phyloP scores from a whole-genome alignment of 1,284 basidiomycete species.

The Chalciporus piperatoides region DNA sequence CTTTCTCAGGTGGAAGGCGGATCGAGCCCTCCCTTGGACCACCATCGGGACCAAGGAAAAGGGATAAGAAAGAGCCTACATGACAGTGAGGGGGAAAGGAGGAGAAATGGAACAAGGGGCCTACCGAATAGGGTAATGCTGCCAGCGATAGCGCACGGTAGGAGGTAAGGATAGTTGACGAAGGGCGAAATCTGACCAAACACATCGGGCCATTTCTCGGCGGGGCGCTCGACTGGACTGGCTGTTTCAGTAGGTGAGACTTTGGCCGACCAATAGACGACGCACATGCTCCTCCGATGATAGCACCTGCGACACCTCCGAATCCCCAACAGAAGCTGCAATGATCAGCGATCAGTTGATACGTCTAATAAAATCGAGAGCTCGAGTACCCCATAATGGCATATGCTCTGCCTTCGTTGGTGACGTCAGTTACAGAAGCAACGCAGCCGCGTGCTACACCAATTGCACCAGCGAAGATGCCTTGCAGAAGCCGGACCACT shows the following conservation, averaged over 20 bases:
- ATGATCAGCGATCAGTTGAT: slow-evolving; percentile 6
- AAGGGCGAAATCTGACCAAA: slow-evolving; percentile 71
- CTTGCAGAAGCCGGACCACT: slow-evolving; percentile 86
- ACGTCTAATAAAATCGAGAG: not conserved
- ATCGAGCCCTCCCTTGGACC: slow-evolving; percentile 85
- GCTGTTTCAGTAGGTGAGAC: slow-evolving; percentile 1
- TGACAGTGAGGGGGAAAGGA: slow-evolving; percentile 4
- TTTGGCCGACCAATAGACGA: slow-evolving; percentile 14
- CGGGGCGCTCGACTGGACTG: slow-evolving; percentile 74
- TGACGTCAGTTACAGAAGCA: slow-evolving; percentile 82
- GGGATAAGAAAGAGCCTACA: slow-evolving; percentile 75
- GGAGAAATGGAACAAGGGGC: slow-evolving; percentile 15
- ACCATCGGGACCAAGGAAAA: slow-evolving; percentile 89
- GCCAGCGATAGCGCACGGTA: slow-evolving; percentile 83
- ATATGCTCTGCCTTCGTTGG: slow-evolving; percentile 92
- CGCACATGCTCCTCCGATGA: slow-evolving; percentile 82
- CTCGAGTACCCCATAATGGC: slow-evolving; percentile 76
- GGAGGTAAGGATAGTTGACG: slow-evolving; percentile 82
- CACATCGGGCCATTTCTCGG: slow-evolving; percentile 75
- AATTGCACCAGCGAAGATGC: slow-evolving; percentile 92
- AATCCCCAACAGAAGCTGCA: slow-evolving; percentile 89
- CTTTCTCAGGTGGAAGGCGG: slow-evolving; percentile 73
- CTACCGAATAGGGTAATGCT: slow-evolving; percentile 68
- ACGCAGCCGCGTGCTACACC: slow-evolving; percentile 91
- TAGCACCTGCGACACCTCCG: slow-evolving; percentile 87